Conservation (phyloP, 495 filamentous ascomycete species). For the Niebla homalea region DNA sequence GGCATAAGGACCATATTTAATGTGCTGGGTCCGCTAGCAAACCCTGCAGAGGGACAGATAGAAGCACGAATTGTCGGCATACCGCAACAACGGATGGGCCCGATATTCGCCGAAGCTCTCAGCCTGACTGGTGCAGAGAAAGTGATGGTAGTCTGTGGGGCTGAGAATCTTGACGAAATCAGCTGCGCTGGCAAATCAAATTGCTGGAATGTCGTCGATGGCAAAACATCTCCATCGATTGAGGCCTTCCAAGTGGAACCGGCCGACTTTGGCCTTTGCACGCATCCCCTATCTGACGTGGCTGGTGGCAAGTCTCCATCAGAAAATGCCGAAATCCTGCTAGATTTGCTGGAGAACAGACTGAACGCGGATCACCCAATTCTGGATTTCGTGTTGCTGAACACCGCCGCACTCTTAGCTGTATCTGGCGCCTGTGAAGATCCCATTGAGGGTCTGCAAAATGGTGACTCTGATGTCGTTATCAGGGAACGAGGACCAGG, state of each 20-base stretch:
- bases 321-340: constrained; percentile 76
- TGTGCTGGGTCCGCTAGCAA: constrained; percentile 80
- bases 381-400: constrained; percentile 84
- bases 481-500: constrained; percentile 69
- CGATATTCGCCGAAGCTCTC: constrained; percentile 76
- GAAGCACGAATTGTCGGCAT: constrained; percentile 89
- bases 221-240: constrained; percentile 35
- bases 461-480: constrained; percentile 47
- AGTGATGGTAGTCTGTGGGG: constrained; percentile 82
- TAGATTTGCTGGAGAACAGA: constrained; percentile 59
- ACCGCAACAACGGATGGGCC: constrained; percentile 70
- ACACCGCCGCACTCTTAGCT: constrained; percentile 78
- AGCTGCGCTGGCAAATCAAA: constrained; percentile 73
- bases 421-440: constrained; percentile 75
- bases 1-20: constrained; percentile 96
- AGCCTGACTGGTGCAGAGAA: constrained; percentile 51
- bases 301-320: constrained; percentile 71
- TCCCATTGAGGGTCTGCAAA: constrained; percentile 50
- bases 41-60: constrained; percentile 65
- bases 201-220: constrained; percentile 63
- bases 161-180: constrained; percentile 91
- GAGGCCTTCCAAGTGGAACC: constrained; percentile 66
- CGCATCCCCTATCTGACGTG: constrained; percentile 62
- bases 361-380: constrained; percentile 66
- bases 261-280: constrained; percentile 67